A percentile compares a stretch with the other conserved stretches of the same genome.
phyloP scores from a whole-genome alignment of 805 yeast genomes.

The Schwanniomyces vanrijiae region DNA sequence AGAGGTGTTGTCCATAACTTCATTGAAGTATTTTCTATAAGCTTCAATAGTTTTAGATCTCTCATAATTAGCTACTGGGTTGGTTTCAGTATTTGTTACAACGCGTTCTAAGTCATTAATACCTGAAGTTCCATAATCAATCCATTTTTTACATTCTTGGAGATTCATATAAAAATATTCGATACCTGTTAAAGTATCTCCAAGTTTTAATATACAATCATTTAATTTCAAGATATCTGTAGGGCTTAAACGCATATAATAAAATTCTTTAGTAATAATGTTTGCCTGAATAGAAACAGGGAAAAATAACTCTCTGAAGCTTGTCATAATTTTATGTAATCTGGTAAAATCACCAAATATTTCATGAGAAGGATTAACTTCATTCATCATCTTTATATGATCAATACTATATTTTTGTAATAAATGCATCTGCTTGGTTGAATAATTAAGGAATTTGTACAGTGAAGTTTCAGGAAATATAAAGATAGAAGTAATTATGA shows the following conservation, averaged over 20 bases:
- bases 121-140: conserved; percentile 12
- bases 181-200: conserved; percentile 22
- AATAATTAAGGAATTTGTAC: conserved; percentile 8
- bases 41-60: conserved; percentile 1
- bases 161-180: conserved; percentile 27
- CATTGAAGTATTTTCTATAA: conserved; percentile 1
- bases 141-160: conserved; percentile 24
- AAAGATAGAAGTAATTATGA: conserved; percentile 15
- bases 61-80: conserved; percentile 1
- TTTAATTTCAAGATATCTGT: conserved; percentile 26
- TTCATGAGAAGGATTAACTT: conserved; percentile 26
- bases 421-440: conserved; percentile 11
- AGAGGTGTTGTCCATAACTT: not conserved
- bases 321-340: conserved; percentile 17
- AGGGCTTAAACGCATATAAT: conserved; percentile 26
- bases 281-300: conserved; percentile 19
- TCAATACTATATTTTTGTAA: conserved; percentile 14
- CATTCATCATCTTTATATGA: conserved; percentile 20
- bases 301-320: conserved; percentile 14
- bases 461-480: conserved; percentile 30
- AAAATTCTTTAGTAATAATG: conserved; percentile 19
- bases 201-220: conserved; percentile 18
- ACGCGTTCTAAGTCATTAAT: not conserved
- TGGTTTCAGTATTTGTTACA: not conserved
- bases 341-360: conserved; percentile 20